These are phyloP conservation scores for Mycoemilia scoparia DNA, from an alignment of 192 early-diverging fungal genomes.

Conservation along the genomic window DNA sequence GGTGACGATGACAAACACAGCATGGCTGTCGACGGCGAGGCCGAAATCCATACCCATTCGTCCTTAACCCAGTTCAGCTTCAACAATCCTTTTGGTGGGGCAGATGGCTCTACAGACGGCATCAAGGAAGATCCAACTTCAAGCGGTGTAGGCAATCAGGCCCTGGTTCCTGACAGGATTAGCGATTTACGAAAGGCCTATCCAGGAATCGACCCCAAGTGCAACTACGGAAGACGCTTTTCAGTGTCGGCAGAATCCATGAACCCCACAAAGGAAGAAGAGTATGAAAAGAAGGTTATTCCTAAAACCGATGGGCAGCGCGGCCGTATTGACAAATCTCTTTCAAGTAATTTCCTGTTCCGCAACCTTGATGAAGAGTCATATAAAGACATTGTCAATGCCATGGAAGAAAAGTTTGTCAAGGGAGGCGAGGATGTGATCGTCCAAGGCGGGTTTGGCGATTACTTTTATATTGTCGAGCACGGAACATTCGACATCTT, in stretches of 20 bases:
- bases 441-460: conserved; percentile 85
- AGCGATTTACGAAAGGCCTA: conserved; percentile 34
- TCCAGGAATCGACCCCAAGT: conserved; percentile 30
- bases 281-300: conserved; percentile 71
- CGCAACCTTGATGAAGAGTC: conserved; percentile 90
- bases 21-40: conserved; percentile 7
- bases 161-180: conserved; percentile 40
- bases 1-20: conserved; percentile 9
- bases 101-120: conserved; percentile 20
- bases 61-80: conserved; percentile 22
- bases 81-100: conserved; percentile 31
- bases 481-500: conserved; percentile 80
- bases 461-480: conserved; percentile 98
- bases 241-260: conserved; percentile 94
- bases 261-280: conserved; percentile 60
- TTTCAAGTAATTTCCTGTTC: conserved; percentile 86
- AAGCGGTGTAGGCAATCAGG: conserved; percentile 41
- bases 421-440: conserved; percentile 54
- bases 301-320: conserved; percentile 77
- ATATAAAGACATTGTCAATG: conserved; percentile 81
- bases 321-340: conserved; percentile 58
- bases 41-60: conserved; percentile 9
- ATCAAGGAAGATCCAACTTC: conserved; percentile 32
- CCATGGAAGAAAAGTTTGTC: conserved; percentile 85
- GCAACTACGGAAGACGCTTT: conserved; percentile 78